phyloP scores from a whole-genome alignment of 2,329 filamentous ascomycete genomes.

The Cadophora sp. region DNA sequence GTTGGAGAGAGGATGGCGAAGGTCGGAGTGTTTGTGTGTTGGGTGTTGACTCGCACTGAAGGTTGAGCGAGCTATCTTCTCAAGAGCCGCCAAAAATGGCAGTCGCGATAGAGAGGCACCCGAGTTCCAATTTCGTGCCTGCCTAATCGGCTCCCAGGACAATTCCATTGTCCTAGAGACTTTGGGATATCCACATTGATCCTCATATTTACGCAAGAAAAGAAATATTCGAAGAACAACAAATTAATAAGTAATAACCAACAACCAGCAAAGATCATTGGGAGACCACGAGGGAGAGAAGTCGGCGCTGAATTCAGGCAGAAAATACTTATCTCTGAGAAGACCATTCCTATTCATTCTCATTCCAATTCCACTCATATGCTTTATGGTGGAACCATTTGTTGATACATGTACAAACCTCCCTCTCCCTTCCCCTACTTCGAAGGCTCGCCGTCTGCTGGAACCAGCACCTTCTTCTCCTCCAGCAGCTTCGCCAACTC shows the following conservation, averaged over 20 bases:
- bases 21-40: not conserved
- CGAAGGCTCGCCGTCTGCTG: slow-evolving; percentile 34
- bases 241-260: not conserved
- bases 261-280: not conserved
- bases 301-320: not conserved
- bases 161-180: not conserved
- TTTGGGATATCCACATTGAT: not conserved
- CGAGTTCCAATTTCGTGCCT: not conserved
- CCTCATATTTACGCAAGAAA: too few relatives aligned
- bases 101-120: slow-evolving; percentile 1
- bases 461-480: slow-evolving; percentile 82
- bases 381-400: slow-evolving; percentile 11
- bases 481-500: slow-evolving; percentile 90
- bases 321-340: not conserved
- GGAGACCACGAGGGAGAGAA: not conserved
- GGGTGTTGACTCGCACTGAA: not conserved
- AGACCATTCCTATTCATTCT: not conserved
- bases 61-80: not conserved
- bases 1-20: not conserved
- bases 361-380: not conserved
- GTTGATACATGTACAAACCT: slow-evolving; percentile 23
- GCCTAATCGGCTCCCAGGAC: not conserved
- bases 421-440: slow-evolving; percentile 16
- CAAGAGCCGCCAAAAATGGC: not conserved
- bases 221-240: not conserved